Evolutionary conservation across 192 early-diverging fungal genomes (phyloP), one percentile per base, ranked within the genome.

Genomic region (Phlyctochytrium bullatum): DNA sequence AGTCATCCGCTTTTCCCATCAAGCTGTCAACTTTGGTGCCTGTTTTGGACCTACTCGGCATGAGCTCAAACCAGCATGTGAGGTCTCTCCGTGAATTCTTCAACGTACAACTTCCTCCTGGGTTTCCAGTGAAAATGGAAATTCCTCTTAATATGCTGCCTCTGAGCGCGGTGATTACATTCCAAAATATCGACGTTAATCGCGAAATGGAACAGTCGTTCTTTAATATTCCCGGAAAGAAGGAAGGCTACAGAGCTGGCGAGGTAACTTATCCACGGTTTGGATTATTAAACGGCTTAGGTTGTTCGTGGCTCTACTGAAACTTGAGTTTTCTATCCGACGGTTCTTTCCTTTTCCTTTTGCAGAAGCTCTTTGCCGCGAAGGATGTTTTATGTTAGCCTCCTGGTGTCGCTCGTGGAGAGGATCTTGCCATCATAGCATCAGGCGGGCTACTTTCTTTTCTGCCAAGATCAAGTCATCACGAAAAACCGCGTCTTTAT

Each of bases 111-210:
- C 65, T 83, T 62, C 81, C 81, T 2, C 63, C 69, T 12, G 81
- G 81, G 31, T 78, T 80, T 59, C 80, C 80, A 36, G 77, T 82
- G 20, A 76, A 80, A 56, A 50, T 82, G 12, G 80, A 82, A 58
- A 69, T 82, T 30, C 80, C 80, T 23, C 61, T 82, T 23, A 76
- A 76, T 4, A 62, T 82, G 63, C 61, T 80, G 32, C 80, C 80
- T 3, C 51, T 82, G 1, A 72, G 65, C 29, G 77, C 76, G 6
- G 33, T 59, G 3, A 52, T 79, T 3, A 66, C 66, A n/a, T 79
- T 82, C 52, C 59, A 66, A 35, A 76, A 81, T 65, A 65, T 81
- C 40, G 56, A 69, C 58, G 64, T 36, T 16, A 12, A 27, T 6
- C 35, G 31, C 17, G 58, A 14, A n/a, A 47, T 23, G 12, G 25